These are phyloP conservation scores for Apiotrichum akiyoshidainum DNA, from an alignment of 1,284 basidiomycete species.

Conservation along the genomic window DNA sequence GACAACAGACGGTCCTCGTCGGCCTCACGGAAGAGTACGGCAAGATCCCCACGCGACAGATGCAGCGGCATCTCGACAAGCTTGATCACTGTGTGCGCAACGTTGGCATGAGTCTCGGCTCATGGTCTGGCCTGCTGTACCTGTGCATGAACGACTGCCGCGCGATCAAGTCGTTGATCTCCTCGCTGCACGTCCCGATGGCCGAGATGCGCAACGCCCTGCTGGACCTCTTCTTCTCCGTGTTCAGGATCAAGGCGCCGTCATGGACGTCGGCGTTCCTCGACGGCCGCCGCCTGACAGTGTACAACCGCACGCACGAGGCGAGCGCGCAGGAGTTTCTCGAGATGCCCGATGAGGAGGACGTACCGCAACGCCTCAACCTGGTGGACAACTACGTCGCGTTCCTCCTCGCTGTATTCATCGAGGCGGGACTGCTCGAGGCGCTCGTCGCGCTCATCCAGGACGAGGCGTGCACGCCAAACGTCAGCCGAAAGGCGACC, in stretches of 20 bases:
- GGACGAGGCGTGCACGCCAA: slow-evolving; percentile 62
- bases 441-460: slow-evolving; percentile 79
- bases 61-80: slow-evolving; percentile 61
- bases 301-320: slow-evolving; percentile 44
- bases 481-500: slow-evolving; percentile 71
- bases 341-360: slow-evolving; percentile 38
- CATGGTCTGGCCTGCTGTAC: slow-evolving; percentile 93
- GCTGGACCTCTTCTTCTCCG: slow-evolving; percentile 87
- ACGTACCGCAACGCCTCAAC: slow-evolving; percentile 64
- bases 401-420: slow-evolving; percentile 79
- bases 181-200: slow-evolving; percentile 82
- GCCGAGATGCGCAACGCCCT: slow-evolving; percentile 86
- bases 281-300: slow-evolving; percentile 74
- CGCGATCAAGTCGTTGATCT: slow-evolving; percentile 78
- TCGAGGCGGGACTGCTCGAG: slow-evolving; percentile 85
- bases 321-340: slow-evolving; percentile 34
- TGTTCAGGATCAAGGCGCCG: slow-evolving; percentile 85
- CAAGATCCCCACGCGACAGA: slow-evolving; percentile 57
- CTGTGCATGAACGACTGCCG: slow-evolving; percentile 85
- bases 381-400: slow-evolving; percentile 91
- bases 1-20: slow-evolving; percentile 69
- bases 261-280: slow-evolving; percentile 89
- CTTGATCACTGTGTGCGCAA: slow-evolving; percentile 74
- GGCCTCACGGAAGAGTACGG: slow-evolving; percentile 89
- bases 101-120: slow-evolving; percentile 77